phyloP scores from a whole-genome alignment of 2,329 filamentous ascomycete species.

The Epichloe gansuensis region DNA sequence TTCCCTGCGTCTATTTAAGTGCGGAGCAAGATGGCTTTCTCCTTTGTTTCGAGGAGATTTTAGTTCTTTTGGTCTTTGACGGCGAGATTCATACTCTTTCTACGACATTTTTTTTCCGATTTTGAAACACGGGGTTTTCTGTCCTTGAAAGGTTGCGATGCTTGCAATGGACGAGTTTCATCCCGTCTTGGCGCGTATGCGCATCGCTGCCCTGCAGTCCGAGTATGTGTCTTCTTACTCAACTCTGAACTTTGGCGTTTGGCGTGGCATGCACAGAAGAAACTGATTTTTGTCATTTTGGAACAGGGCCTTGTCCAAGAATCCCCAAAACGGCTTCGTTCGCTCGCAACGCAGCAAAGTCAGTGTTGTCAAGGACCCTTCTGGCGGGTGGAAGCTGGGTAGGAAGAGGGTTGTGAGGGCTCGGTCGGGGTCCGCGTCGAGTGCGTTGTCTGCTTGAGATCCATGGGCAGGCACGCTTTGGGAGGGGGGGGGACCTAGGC shows the following conservation, averaged over 20 bases:
- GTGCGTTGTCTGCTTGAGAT: neutral
- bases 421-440: slow-evolving; percentile 7
- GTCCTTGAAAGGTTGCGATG: neutral
- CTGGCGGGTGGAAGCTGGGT: slow-evolving; percentile 11
- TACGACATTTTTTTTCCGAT: no score
- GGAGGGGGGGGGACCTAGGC: no score
- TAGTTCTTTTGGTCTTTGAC: neutral
- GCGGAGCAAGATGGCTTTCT: neutral
- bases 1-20: neutral
- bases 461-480: no score
- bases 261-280: no score
- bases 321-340: slow-evolving; percentile 8
- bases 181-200: slow-evolving; percentile 29
- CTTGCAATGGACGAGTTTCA: slow-evolving; percentile 12
- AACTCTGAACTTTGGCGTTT: neutral
- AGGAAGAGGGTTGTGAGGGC: slow-evolving; percentile 14
- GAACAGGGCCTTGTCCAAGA: slow-evolving; percentile 4
- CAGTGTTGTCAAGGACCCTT: slow-evolving; percentile 9
- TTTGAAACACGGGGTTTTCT: no score
- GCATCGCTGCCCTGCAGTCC: slow-evolving; percentile 34
- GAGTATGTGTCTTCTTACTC: slow-evolving; percentile 26
- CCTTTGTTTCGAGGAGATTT: neutral
- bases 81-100: neutral
- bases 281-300: neutral
- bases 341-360: slow-evolving; percentile 14